phyloP scores from a whole-genome alignment of 495 filamentous ascomycete genomes.

The Talaromyces stipitatus region DNA sequence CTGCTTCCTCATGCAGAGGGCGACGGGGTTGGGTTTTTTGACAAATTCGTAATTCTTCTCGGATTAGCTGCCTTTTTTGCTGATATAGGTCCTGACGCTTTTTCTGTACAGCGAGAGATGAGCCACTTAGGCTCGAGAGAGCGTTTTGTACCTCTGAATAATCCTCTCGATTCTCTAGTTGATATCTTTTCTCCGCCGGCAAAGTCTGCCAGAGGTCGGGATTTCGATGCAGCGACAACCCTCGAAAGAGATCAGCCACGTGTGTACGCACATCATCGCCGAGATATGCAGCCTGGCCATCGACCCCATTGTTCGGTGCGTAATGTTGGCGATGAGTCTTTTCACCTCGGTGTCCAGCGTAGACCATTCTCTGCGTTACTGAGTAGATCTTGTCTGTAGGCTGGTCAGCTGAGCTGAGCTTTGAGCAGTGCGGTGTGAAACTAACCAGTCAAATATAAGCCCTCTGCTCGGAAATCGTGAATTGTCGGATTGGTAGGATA shows the following conservation, averaged over 20 bases:
- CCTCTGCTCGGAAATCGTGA: constrained; percentile 16
- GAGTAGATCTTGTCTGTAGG: constrained; percentile 19
- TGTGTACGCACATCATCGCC: constrained; percentile 12
- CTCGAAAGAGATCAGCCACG: constrained; percentile 14
- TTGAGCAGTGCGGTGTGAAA: neutral
- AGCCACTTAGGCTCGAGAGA: neutral
- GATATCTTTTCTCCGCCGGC: constrained; percentile 15
- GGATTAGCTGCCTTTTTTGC: constrained; percentile 17
- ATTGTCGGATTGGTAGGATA: constrained; percentile 10
- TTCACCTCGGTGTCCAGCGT: constrained; percentile 11
- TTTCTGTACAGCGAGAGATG: constrained; percentile 7
- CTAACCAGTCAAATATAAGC: constrained; percentile 14
- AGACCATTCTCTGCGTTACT: constrained; percentile 13
- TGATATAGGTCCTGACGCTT: constrained; percentile 10
- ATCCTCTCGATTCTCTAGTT: constrained; percentile 14
- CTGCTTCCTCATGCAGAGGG: constrained; percentile 7
- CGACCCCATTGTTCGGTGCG: constrained; percentile 13
- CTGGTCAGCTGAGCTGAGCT: neutral
- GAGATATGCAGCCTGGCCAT: constrained; percentile 14
- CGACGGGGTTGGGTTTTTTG: constrained; percentile 11
- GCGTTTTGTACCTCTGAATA: constrained; percentile 9
- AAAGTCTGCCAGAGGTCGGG: constrained; percentile 18
- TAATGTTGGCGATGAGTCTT: constrained; percentile 15
- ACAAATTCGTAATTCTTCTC: constrained; percentile 12
- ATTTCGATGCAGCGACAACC: constrained; percentile 13